Evolutionary conservation across 352 stramenopile genomes (phyloP), one percentile per base, ranked within the genome.

Genomic region (Phytophthora europaea): DNA sequence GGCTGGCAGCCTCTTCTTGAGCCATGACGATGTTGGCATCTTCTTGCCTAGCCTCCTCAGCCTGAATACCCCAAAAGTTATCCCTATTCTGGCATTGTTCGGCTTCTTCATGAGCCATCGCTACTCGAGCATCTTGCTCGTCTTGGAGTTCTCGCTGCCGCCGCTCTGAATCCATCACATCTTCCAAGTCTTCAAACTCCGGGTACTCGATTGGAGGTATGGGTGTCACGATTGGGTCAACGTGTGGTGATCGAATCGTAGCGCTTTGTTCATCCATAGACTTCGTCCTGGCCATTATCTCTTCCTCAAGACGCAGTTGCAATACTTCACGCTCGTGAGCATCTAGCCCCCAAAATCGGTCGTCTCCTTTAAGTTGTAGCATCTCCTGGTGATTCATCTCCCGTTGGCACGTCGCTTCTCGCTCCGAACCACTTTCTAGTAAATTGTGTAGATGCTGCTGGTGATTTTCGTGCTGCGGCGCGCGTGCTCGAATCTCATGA

Each of bases 51-150:
- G 38, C 31, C 31, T 91, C 85, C 65, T 91, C 80, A 0, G 81
- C 80, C 47, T 92, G 74, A 22, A 91, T 90, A 1, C 85, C 85
- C 85, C 85, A 92, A 59, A 92, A 91, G 0, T 33, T 67, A 34
- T 92, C 85, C n/a, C 54, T 56, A 26, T 88, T 58, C 4, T 65
- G 56, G n/a, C 82, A 84, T 63, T 92, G 85, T 22, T 78, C 53
- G 12, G 45, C 31, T 51, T 91, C 85, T 60, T 88, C 75, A 0
- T 34, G 18, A 6, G 50, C 36, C 83, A 91, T 88, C 4, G 65
- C 70, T 20, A 76, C 60, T 0, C 67, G 56, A 54, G 79, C 83
- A 6, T 75, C 67, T 0, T 69, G 48, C 53, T 91, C 80, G 3
- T 62, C 57, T 13, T 79, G 53, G 0, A 61, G 18, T 34, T 85